Conservation (phyloP, 352 stramenopile species). For the Aphanomyces cochlioides region DNA sequence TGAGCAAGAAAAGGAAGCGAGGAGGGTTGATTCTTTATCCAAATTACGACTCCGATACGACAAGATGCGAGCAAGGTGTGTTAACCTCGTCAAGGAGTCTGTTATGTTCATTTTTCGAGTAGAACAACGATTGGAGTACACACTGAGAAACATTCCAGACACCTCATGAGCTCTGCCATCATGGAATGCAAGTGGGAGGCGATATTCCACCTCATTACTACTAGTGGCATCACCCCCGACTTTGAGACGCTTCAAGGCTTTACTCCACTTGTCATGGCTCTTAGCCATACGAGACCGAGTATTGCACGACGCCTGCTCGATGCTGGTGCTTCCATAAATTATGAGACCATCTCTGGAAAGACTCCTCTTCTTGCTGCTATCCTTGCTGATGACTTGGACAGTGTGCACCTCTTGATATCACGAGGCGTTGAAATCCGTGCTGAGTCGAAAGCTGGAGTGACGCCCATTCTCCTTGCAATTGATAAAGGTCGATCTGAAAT, state of each 20-base stretch:
- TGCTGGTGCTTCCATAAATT: neutral
- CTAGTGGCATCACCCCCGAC: neutral
- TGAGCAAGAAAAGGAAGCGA: neutral
- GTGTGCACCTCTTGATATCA: neutral
- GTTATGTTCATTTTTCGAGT: neutral
- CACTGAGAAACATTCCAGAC: neutral
- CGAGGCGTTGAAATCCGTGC: neutral
- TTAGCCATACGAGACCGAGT: constrained; percentile 9
- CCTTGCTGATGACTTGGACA: constrained; percentile 16
- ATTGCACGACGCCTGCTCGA: constrained; percentile 5
- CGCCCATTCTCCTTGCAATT: constrained; percentile 24
- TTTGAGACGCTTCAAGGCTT: constrained; percentile 24
- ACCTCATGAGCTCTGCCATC: constrained; percentile 16
- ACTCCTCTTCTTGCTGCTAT: constrained; percentile 18
- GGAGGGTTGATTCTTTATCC: neutral
- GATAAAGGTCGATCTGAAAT: constrained; percentile 25
- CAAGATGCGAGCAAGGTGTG: neutral
- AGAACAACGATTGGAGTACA: neutral
- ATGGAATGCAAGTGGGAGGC: constrained; percentile 5
- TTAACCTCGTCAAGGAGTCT: neutral
- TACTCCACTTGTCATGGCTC: constrained; percentile 23
- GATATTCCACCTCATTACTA: constrained; percentile 16
- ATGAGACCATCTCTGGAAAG: neutral
- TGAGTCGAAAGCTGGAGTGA: constrained; percentile 11
- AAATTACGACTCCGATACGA: constrained; percentile 2